Conservation (phyloP, 306 rosid species). For the Phaseolus lunatus region DNA sequence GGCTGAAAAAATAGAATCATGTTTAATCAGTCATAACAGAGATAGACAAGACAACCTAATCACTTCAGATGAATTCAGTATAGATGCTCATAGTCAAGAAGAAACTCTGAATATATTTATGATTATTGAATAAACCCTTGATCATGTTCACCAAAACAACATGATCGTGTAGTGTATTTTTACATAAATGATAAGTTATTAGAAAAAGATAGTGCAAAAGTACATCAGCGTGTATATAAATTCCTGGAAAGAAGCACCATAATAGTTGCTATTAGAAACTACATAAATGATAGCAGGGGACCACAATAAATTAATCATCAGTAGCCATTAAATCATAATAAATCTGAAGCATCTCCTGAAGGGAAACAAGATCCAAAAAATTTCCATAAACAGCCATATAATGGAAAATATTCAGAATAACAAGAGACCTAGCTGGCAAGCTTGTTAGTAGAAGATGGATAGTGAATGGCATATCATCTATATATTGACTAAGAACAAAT, state of each 20-base stretch:
- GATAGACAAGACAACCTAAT: constrained; percentile 34
- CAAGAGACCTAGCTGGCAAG: constrained; percentile 36
- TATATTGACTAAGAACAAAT: constrained; percentile 3
- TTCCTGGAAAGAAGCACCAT: constrained; percentile 37
- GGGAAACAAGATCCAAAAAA: constrained; percentile 26
- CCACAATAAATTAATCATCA: constrained; percentile 30
- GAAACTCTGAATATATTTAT: constrained; percentile 34
- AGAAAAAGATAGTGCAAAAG: constrained; percentile 38
- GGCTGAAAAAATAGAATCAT: constrained; percentile 70
- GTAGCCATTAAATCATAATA: constrained; percentile 22
- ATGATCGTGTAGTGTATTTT: constrained; percentile 20
- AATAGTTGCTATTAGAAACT: constrained; percentile 15
- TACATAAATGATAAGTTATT: constrained; percentile 33
- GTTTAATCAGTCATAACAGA: constrained; percentile 53
- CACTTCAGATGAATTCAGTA: constrained; percentile 35
- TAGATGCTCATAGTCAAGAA: constrained; percentile 43
- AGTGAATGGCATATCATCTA: not conserved
- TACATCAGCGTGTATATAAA: constrained; percentile 38
- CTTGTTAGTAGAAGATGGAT: constrained; percentile 15
- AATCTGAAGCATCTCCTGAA: not conserved
- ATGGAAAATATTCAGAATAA: constrained; percentile 32
- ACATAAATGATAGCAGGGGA: not conserved
- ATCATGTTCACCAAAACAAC: constrained; percentile 28
- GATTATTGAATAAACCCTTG: constrained; percentile 1
- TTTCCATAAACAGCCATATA: constrained; percentile 11